These are phyloP conservation scores for Lachancea lanzarotensis DNA, from an alignment of 805 yeast species.

Conservation along the genomic window DNA sequence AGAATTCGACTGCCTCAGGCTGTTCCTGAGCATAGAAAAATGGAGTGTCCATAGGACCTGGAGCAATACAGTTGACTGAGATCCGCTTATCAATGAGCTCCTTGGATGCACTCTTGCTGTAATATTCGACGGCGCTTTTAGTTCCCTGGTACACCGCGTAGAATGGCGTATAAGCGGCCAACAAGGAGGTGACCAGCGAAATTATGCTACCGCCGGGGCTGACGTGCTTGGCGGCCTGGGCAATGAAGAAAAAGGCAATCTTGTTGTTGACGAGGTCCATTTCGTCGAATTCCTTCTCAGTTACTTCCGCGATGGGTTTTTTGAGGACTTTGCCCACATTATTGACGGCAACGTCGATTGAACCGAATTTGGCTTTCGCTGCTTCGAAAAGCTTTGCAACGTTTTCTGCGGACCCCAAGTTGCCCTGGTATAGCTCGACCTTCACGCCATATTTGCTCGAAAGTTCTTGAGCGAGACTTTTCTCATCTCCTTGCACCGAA, in stretches of 20 bases:
- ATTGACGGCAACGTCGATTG: conserved; percentile 57
- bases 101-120: conserved; percentile 48
- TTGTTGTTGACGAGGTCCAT: conserved; percentile 52
- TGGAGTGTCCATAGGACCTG: conserved; percentile 65
- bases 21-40: conserved; percentile 58
- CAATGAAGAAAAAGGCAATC: conserved; percentile 54
- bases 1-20: conserved; percentile 45
- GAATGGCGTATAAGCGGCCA: conserved; percentile 56
- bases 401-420: conserved; percentile 38
- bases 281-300: conserved; percentile 48
- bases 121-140: conserved; percentile 50
- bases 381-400: conserved; percentile 40
- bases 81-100: conserved; percentile 43
- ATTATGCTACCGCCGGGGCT: conserved; percentile 49
- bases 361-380: conserved; percentile 41
- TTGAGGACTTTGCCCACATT: conserved; percentile 63
- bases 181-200: conserved; percentile 53
- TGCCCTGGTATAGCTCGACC: conserved; percentile 39
- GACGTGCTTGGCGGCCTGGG: conserved; percentile 47
- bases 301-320: conserved; percentile 47
- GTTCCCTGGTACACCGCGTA: conserved; percentile 52
- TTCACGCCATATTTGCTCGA: conserved; percentile 34
- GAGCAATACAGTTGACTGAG: conserved; percentile 52
- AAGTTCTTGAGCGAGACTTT: conserved; percentile 35
- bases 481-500: conserved; percentile 36